A percentile compares a stretch with the other conserved stretches of the same genome.
phyloP scores from a whole-genome alignment of 495 filamentous ascomycete species.

The Tetracladium marchalianum region DNA sequence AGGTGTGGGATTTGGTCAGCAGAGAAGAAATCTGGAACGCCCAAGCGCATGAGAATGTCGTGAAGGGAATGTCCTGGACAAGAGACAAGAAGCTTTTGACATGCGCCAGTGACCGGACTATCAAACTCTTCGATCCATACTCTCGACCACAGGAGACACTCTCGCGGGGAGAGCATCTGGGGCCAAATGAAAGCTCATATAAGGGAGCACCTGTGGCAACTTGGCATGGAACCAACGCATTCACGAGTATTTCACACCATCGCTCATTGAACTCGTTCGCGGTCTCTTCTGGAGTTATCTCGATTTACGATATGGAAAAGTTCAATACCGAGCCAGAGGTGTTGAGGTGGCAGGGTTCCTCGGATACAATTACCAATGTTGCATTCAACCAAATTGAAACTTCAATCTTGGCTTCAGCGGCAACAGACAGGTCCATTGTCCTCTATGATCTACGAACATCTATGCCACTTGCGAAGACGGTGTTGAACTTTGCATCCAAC shows the following conservation, averaged over 20 bases:
- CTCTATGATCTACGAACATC: conserved; percentile 86
- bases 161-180: too few relatives aligned
- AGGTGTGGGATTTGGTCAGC: conserved; percentile 83
- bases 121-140: conserved; percentile 91
- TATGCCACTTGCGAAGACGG: conserved; percentile 67
- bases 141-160: conserved; percentile 46
- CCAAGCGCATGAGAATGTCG: conserved; percentile 63
- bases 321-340: conserved; percentile 68
- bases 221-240: conserved; percentile 72
- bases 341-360: conserved; percentile 74
- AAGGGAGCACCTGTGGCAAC: conserved; percentile 53
- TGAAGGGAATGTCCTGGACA: conserved; percentile 87
- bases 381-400: conserved; percentile 93
- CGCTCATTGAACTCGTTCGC: conserved; percentile 63
- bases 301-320: conserved; percentile 76
- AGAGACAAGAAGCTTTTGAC: conserved; percentile 76
- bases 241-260: conserved; percentile 80
- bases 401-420: conserved; percentile 72
- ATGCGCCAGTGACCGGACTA: conserved; percentile 74
- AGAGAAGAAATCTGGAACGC: conserved; percentile 72
- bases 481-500: conserved; percentile 75
- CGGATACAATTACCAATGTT: conserved; percentile 85
- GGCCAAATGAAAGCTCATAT: too few relatives aligned
- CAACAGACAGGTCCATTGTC: conserved; percentile 75
- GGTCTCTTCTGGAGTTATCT: conserved; percentile 68